A percentile compares a stretch with the other conserved stretches of the same genome.
phyloP scores from a whole-genome alignment of 768 basidiomycete genomes.

The Thelephora aurantiotincta region DNA sequence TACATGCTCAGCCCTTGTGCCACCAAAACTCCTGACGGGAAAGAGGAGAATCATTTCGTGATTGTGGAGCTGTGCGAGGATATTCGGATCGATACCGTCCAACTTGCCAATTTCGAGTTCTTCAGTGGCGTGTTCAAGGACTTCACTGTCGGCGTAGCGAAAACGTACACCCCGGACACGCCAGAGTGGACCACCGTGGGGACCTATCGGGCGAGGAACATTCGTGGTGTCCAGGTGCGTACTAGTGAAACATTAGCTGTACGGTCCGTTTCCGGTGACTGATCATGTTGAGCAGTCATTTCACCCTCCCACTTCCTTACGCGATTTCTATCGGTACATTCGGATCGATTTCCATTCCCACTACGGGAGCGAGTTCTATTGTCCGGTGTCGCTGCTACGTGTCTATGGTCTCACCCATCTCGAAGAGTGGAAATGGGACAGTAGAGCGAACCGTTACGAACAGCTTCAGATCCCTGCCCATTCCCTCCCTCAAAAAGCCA shows the following conservation, averaged over 20 bases:
- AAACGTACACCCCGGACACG: conserved; percentile 23
- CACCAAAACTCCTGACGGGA: neutral
- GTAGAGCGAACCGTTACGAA: conserved; percentile 18
- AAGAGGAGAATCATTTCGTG: conserved; percentile 51
- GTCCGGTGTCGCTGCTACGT: conserved; percentile 82
- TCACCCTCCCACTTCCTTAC: conserved; percentile 56
- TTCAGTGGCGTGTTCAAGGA: conserved; percentile 95
- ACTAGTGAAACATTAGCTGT: neutral
- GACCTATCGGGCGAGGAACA: conserved; percentile 77
- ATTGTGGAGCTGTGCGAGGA: conserved; percentile 97
- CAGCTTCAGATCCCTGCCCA: too few relatives aligned
- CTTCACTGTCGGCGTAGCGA: conserved; percentile 65
- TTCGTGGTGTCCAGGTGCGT: conserved; percentile 80
- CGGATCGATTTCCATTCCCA: conserved; percentile 89
- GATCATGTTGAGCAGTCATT: conserved; percentile 37
- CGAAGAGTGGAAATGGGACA: conserved; percentile 92
- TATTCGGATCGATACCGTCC: conserved; percentile 90
- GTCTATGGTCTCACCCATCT: conserved; percentile 95
- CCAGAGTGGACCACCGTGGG: conserved; percentile 50
- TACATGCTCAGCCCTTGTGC: conserved; percentile 96
- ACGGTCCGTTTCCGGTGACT: neutral
- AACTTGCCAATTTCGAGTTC: conserved; percentile 95
- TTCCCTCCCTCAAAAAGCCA: too few relatives aligned
- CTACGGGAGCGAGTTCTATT: conserved; percentile 93
- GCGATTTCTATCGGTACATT: conserved; percentile 86